Base-by-base conservation (phyloP, 331 rosid genomes). In the Spiraea crenata region DNA sequence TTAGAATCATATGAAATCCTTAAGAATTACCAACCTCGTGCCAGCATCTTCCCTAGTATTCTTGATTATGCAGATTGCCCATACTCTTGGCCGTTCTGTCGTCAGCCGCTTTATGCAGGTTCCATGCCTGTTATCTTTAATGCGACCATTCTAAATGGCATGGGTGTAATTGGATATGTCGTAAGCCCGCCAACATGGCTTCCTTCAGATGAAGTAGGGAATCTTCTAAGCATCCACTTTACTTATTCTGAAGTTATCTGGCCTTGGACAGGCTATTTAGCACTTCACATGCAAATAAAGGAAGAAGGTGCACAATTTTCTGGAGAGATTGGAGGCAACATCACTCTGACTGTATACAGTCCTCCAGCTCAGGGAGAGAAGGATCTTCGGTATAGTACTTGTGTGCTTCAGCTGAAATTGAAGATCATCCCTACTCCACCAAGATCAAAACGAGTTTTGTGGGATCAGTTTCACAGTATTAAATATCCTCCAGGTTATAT, bases 211-310 rank as follows among this genome's bases (percentile, higher is more conserved):
- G 97, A 91, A 61, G 96, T 84, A 68, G 99, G 97, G 57, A 93
- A 93, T 83, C 96, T 93, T 72, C 74, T 93, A 15, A 93, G 90
- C 80, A 64, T 93, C 78, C 99, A 91, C 82, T 93, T 93, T 81
- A 86, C 96, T 39, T 86, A 89, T 83, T 91, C 99, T 16, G 76
- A 80, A 61, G 78, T 93, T 40, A 89, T 93, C 67, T 93, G 99
- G 99, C 97, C 99, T 70, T 93, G 99, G 99, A 89, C 99, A 62
- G 97, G 97, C 74, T 86, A 89, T 82, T 70, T 93, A 76, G 96
- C 97, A 12, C 89, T 93, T 76, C 95, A 91, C 88, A 83, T 91
- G 86, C 99, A 95, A 85, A 91, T 95, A 71, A 95, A 85, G 86
- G 99, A 95, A 64, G 97, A 87, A 83, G 99, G 99, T 56, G 84